Base-by-base conservation (phyloP, 2,329 filamentous ascomycete species). In the Fusarium pseudograminearum region DNA sequence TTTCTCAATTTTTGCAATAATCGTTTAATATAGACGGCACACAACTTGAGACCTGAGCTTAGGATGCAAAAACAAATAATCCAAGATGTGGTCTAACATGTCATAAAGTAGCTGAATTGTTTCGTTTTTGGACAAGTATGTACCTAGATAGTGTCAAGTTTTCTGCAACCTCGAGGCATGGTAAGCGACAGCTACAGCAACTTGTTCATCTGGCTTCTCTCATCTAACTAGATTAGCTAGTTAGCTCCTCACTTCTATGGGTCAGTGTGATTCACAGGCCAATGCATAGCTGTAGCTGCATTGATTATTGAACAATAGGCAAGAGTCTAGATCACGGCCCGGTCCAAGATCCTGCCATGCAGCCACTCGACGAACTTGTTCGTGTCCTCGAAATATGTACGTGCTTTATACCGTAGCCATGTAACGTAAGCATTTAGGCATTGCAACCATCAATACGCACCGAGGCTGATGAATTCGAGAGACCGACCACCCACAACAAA, bases 401-500 rank as follows among this genome's bases (percentile, higher is more conserved):
- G 46, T 48, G 46, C 46, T 30, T 48, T 48, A 11, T n/a, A 45
- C 11, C 18, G 4, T 5, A 14, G 11, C 12, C 42, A 28, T 45
- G n/a, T 31, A 20, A 46, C 44, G 28, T 28, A 36, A 36, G 31
- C 31, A 36, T 18, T 18, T 28, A 36, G 26, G 31, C 22, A 36
- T 18, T 18, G 8, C 24, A 46, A 8, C 22, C 34, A 47, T 26
- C 33, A 33, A 24, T 30, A 22, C 22, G 31, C 12, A 31, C 47
- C 24, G 16, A 33, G 30, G n/a, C 41, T 58, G 52, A 28, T 36
- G 33, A 34, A 42, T n/a, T 42, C 33, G 28, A 55, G 56, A 28
- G 24, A 51, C 24, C 47, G 18, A 51, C 24, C 47, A 38, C 33
- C 47, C 22, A 28, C 61, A 55, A 15, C 34, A 61, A 33, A 59